A percentile compares a stretch with the other conserved stretches of the same genome.
Conservation (phyloP, 371 early-diverging fungal species). For the Mortierella sp. region DNA sequence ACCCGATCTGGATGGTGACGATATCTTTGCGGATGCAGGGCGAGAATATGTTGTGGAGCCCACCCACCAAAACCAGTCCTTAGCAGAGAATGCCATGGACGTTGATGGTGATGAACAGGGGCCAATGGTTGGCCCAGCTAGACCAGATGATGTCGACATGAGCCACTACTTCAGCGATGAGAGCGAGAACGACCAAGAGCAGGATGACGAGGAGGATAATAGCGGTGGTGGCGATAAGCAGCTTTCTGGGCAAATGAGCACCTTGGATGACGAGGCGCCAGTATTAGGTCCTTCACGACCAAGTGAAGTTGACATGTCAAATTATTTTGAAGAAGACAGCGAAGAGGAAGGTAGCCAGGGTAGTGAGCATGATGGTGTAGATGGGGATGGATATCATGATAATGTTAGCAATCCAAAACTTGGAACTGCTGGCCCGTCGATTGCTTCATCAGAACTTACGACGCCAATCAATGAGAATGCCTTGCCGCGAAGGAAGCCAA, state of each 20-base stretch:
- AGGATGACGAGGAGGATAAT: conserved; percentile 9
- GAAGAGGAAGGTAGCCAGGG: conserved; percentile 25
- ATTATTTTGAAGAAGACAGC: conserved; percentile 41
- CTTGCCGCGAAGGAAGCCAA: conserved; percentile 29
- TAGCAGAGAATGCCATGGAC: conserved; percentile 24
- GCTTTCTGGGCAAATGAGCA: neutral
- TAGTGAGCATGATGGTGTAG: conserved; percentile 13
- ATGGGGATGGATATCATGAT: neutral
- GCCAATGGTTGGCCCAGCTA: conserved; percentile 44
- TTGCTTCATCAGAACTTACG: conserved; percentile 17
- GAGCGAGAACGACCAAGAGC: conserved; percentile 32
- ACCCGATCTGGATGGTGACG: conserved; percentile 72
- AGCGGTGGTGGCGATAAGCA: neutral
- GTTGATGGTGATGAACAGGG: conserved; percentile 34
- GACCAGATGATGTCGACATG: conserved; percentile 46
- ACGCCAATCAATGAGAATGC: conserved; percentile 35
- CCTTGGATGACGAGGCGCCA: conserved; percentile 25
- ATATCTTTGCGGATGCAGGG: conserved; percentile 92
- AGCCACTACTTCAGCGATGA: conserved; percentile 54
- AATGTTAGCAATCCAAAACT: neutral
- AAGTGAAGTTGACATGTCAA: conserved; percentile 25
- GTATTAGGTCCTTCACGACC: conserved; percentile 48
- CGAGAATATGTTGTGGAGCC: conserved; percentile 77
- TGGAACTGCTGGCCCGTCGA: neutral
- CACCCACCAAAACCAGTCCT: neutral